phyloP scores from a whole-genome alignment of 257 asterid species.

The Jacaranda copaia region DNA sequence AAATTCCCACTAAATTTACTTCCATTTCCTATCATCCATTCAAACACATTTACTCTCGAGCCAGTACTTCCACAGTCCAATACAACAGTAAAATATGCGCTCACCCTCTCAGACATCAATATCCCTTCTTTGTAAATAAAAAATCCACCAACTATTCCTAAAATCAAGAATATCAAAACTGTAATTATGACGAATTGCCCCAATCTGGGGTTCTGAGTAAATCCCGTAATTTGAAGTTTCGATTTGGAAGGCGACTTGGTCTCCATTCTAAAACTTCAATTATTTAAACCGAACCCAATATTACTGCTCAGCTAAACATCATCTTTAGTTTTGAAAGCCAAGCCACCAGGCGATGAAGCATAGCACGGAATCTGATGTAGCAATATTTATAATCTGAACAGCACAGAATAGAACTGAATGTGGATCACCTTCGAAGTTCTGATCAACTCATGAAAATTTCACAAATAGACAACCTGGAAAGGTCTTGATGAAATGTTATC shows the following conservation, averaged over 20 bases:
- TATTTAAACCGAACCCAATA: slow-evolving; percentile 9
- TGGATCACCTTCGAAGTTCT: slow-evolving; percentile 26
- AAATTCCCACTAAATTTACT: slow-evolving; percentile 44
- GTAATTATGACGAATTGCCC: slow-evolving; percentile 41
- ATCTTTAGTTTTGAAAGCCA: neutral
- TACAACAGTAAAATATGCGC: slow-evolving; percentile 66
- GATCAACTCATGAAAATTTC: slow-evolving; percentile 23
- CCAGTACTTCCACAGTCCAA: slow-evolving; percentile 95
- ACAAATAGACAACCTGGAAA: slow-evolving; percentile 20
- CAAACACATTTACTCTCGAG: slow-evolving; percentile 74
- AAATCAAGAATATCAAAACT: slow-evolving; percentile 41
- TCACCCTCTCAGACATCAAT: slow-evolving; percentile 31
- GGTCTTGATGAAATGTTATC: slow-evolving; percentile 32
- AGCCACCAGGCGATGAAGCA: neutral
- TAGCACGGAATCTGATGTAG: neutral
- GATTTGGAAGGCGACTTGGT: slow-evolving; percentile 77
- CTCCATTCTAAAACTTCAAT: slow-evolving; percentile 55
- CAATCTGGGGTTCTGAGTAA: slow-evolving; percentile 37
- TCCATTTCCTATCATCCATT: slow-evolving; percentile 55
- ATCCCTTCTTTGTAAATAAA: slow-evolving; percentile 36
- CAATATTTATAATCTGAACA: slow-evolving; percentile 8
- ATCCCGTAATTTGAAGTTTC: slow-evolving; percentile 45
- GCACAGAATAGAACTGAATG: slow-evolving; percentile 3
- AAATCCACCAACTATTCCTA: slow-evolving; percentile 47
- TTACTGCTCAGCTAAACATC: slow-evolving; percentile 8